These are phyloP conservation scores for Biscogniauxia sp. DNA, from an alignment of 2,329 filamentous ascomycete species.

Conservation along the genomic window DNA sequence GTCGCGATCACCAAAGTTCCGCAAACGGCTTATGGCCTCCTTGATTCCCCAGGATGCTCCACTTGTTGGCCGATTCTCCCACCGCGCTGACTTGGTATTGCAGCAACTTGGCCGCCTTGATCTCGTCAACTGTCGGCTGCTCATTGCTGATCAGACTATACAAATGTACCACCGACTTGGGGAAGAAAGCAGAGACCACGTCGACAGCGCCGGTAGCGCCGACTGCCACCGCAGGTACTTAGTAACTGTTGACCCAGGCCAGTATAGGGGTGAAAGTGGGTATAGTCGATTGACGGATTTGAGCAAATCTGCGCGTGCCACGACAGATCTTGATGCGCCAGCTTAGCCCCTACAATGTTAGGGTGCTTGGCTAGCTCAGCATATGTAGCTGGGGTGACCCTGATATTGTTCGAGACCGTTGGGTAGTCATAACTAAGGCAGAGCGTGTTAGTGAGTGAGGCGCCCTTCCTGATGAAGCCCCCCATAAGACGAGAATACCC, in stretches of 20 bases:
- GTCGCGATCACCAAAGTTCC: constrained; percentile 15
- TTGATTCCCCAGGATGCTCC: constrained; percentile 18
- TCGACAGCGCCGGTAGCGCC: constrained; percentile 66
- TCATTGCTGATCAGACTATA: constrained; percentile 45
- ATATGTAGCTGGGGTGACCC: constrained; percentile 58
- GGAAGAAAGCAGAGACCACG: constrained; percentile 63
- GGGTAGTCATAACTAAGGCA: constrained; percentile 53
- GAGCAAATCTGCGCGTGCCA: constrained; percentile 62
- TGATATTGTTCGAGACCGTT: constrained; percentile 62
- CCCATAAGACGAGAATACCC: background rate
- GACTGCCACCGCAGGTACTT: constrained; percentile 59
- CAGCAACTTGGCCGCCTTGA: constrained; percentile 53
- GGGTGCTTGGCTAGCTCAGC: constrained; percentile 55
- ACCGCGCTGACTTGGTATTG: constrained; percentile 45
- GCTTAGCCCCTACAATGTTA: constrained; percentile 68
- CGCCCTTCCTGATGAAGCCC: background rate
- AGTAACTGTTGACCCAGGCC: constrained; percentile 66
- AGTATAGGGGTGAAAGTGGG: constrained; percentile 61
- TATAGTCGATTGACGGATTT: constrained; percentile 58
- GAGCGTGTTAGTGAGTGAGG: background rate
- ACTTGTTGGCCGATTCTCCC: constrained; percentile 16
- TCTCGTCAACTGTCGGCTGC: constrained; percentile 38
- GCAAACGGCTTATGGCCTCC: constrained; percentile 15
- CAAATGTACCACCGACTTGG: constrained; percentile 57
- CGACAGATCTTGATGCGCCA: constrained; percentile 63